These are phyloP conservation scores for Mortierella sp. DNA, from an alignment of 371 early-diverging fungal genomes.

Conservation along the genomic window DNA sequence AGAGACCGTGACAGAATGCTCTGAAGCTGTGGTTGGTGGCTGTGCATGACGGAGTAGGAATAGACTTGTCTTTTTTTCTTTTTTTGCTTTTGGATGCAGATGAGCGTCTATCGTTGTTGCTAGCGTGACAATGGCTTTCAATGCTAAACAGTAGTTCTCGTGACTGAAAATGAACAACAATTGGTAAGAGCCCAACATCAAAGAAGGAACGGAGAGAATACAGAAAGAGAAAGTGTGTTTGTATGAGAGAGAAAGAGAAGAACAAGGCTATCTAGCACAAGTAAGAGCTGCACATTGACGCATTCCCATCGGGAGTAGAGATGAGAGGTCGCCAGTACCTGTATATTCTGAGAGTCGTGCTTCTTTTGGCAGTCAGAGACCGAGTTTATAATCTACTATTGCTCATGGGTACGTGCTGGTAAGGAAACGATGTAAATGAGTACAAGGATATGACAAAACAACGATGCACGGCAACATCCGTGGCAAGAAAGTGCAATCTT, in stretches of 20 bases:
- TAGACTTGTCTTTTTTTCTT: neutral
- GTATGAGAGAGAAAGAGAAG: too few species aligned
- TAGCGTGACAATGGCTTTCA: neutral
- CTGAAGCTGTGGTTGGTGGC: constrained; percentile 33
- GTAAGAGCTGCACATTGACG: too few species aligned
- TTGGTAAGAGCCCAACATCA: neutral
- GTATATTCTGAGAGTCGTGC: constrained; percentile 5
- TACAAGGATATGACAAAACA: neutral
- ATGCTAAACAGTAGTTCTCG: neutral
- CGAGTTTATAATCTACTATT: neutral
- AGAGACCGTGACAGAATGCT: constrained; percentile 51
- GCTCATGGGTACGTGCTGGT: neutral
- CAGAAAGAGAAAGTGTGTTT: neutral
- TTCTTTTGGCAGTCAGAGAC: constrained; percentile 2
- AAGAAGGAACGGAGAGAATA: neutral
- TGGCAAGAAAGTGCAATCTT: neutral
- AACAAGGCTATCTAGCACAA: too few species aligned
- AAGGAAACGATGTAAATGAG: neutral
- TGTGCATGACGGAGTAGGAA: constrained; percentile 28
- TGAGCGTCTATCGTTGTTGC: neutral
- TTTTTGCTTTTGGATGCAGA: neutral
- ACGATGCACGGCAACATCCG: neutral
- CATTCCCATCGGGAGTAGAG: neutral
- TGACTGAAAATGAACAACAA: neutral
- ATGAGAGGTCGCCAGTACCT: neutral